Conservation (phyloP, 257 asterid genomes). For the Capsicum chinense region DNA sequence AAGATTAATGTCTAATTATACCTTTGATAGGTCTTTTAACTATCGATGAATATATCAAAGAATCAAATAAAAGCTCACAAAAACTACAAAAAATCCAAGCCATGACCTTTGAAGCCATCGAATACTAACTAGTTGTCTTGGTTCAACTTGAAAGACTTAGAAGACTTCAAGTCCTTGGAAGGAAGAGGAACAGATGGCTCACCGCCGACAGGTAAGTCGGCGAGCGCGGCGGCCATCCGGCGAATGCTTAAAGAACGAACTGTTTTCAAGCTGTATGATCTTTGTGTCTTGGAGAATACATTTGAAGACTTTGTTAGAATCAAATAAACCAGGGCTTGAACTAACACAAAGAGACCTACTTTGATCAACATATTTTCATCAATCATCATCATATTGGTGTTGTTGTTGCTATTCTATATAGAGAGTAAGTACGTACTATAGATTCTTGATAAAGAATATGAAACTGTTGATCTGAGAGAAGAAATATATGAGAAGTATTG, state of each 20-base stretch:
- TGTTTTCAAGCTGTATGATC: conserved; percentile 63
- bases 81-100: background rate
- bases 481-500: background rate
- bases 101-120: background rate
- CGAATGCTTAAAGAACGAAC: conserved; percentile 70
- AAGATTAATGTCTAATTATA: no score
- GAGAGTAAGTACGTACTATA: background rate
- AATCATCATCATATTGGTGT: conserved; percentile 36
- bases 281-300: conserved; percentile 56
- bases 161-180: no score
- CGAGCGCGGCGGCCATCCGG: conserved; percentile 64
- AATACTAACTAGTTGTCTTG: background rate
- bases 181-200: conserved; percentile 54
- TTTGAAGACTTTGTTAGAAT: conserved; percentile 68
- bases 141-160: conserved; percentile 2
- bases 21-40: background rate
- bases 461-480: background rate
- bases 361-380: conserved; percentile 48
- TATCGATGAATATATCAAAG: background rate
- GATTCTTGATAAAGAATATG: background rate
- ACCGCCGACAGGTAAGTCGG: conserved; percentile 63
- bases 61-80: background rate
- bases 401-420: background rate
- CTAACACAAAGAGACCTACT: conserved; percentile 60
- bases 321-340: conserved; percentile 65